A percentile compares a stretch with the other conserved stretches of the same genome.
Evolutionary conservation across 768 basidiomycete genomes (phyloP).

Genomic region (Pleurotus platypus): DNA sequence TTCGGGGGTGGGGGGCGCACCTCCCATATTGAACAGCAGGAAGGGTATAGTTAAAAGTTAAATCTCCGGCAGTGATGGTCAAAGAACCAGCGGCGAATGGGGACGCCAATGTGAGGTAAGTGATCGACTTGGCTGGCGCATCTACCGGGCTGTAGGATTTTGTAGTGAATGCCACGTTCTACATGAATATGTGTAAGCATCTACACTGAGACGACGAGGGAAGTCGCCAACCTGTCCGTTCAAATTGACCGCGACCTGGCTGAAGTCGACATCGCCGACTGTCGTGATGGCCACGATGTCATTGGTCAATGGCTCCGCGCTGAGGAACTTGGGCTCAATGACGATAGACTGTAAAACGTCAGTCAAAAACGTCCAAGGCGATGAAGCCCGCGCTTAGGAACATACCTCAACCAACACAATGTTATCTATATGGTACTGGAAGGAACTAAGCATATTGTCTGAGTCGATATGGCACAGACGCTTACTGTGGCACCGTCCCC

Average conservation of each 20-base stretch:
- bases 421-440: conserved; percentile 48
- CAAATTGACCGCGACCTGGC: conserved; percentile 30
- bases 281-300: conserved; percentile 48
- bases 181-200: neutral
- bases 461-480: neutral
- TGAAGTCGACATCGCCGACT: conserved; percentile 41
- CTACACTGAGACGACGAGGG: neutral
- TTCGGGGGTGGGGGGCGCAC: conserved; percentile 14
- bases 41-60: conserved; percentile 37
- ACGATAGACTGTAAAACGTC: conserved; percentile 30
- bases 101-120: conserved; percentile 40
- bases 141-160: conserved; percentile 39
- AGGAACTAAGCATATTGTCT: neutral
- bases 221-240: conserved; percentile 30
- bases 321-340: conserved; percentile 44
- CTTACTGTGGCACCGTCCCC: conserved; percentile 40
- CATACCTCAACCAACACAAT: conserved; percentile 39
- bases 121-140: conserved; percentile 43
- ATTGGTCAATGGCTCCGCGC: conserved; percentile 46
- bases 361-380: no score
- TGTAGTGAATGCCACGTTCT: conserved; percentile 32
- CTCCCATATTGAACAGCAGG: conserved; percentile 40
- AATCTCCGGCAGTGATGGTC: conserved; percentile 34
- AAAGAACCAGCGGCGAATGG: conserved; percentile 39
- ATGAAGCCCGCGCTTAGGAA: neutral